Conservation (phyloP, 2,329 filamentous ascomycete species). For the Fusarium sp. region DNA sequence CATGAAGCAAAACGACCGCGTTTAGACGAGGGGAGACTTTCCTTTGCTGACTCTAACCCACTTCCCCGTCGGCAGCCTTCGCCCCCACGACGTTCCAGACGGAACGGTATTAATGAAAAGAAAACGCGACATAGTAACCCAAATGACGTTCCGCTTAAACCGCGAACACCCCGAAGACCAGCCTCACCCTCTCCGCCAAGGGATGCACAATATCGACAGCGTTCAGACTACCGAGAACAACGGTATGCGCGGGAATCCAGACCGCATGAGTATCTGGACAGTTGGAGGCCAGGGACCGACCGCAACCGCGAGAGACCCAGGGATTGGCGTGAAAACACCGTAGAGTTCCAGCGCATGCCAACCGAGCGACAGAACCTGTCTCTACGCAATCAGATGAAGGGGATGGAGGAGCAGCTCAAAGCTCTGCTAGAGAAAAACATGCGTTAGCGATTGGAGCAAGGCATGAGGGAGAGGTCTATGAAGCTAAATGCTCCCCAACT, state of each 20-base stretch:
- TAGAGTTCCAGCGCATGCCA: slow-evolving; percentile 19
- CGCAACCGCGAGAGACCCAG: background rate
- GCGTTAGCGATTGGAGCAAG: too few relatives aligned
- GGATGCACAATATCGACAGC: background rate
- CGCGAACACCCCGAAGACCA: background rate
- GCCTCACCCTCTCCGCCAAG: background rate
- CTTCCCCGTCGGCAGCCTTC: background rate
- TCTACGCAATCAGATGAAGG: fast-evolving
- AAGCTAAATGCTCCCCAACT: background rate
- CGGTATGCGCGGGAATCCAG: background rate
- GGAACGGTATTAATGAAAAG: background rate
- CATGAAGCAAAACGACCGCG: slow-evolving; percentile 1
- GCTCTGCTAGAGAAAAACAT: background rate
- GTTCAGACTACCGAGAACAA: background rate
- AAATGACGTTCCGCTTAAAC: background rate
- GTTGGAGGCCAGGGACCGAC: fast-evolving
- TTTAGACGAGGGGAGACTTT: fast-evolving
- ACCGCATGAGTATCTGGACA: too few relatives aligned
- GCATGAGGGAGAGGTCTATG: background rate
- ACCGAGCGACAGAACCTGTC: background rate
- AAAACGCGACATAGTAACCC: background rate
- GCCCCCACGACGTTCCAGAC: background rate
- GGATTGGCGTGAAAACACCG: slow-evolving; percentile 20
- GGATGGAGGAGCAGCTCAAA: background rate
- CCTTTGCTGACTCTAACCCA: background rate